Conservation (phyloP, 495 filamentous ascomycete species). For the Penicillium fimorum region DNA sequence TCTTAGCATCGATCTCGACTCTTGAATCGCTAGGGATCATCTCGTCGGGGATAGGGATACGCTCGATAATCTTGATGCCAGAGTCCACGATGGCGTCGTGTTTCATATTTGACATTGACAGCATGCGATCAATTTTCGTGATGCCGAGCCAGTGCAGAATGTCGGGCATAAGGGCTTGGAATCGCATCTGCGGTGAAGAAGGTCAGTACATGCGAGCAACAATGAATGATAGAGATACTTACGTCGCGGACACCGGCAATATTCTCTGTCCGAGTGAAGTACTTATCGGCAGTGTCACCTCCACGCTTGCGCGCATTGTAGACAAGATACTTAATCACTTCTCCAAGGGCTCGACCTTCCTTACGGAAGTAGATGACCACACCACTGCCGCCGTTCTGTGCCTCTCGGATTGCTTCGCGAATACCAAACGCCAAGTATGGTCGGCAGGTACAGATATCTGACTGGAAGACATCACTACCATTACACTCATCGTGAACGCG, state of each 20-base stretch:
- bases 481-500: conserved; percentile 98
- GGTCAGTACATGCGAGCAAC: neutral
- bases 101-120: conserved; percentile 99
- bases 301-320: conserved; percentile 90
- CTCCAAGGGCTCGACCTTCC: conserved; percentile 91
- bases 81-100: conserved; percentile 96
- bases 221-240: conserved; percentile 6
- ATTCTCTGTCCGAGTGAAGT: conserved; percentile 95
- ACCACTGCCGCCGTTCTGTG: conserved; percentile 89
- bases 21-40: conserved; percentile 94
- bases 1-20: conserved; percentile 98
- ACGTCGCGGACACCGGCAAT: conserved; percentile 87
- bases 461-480: conserved; percentile 96
- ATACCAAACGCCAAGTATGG: conserved; percentile 97
- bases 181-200: conserved; percentile 66
- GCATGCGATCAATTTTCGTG: conserved; percentile 97
- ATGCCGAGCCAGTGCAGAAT: conserved; percentile 98
- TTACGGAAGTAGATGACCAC: conserved; percentile 99
- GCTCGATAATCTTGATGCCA: conserved; percentile 91
- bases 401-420: conserved; percentile 94
- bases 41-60: conserved; percentile 89
- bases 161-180: conserved; percentile 99
- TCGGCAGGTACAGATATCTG: conserved; percentile 96
- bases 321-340: conserved; percentile 95
- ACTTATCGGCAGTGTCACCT: conserved; percentile 87